Evolutionary conservation across 139 green algal genomes (phyloP).

Genomic region (Auxenochlorella pyrenoidosa): DNA sequence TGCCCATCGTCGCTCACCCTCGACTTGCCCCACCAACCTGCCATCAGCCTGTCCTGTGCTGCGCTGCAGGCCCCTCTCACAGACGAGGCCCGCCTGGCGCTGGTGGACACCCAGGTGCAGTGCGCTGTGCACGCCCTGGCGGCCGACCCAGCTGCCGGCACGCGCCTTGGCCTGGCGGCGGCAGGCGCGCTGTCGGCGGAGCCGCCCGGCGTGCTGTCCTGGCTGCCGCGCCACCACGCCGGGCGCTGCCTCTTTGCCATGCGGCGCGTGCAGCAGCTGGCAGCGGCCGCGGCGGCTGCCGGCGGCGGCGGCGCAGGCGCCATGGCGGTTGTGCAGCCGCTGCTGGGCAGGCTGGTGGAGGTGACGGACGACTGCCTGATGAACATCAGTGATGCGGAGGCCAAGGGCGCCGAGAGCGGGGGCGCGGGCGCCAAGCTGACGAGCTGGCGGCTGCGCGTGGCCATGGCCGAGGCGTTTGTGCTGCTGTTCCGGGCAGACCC

Average conservation of each 20-base stretch:
- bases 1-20: no score
- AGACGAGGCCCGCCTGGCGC: slow-evolving; percentile 21
- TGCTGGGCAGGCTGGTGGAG: slow-evolving; percentile 4
- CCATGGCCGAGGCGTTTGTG: not conserved
- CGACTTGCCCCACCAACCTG: no score
- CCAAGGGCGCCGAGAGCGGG: not conserved
- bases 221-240: slow-evolving; percentile 15
- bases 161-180: not conserved
- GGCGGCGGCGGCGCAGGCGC: not conserved
- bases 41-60: no score
- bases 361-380: slow-evolving; percentile 21
- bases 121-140: slow-evolving; percentile 12
- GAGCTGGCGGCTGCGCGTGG: slow-evolving; percentile 23
- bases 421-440: slow-evolving; percentile 9
- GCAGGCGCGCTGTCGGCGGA: not conserved
- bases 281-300: not conserved
- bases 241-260: slow-evolving; percentile 22
- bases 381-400: slow-evolving; percentile 2
- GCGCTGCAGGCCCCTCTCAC: slow-evolving; percentile 11
- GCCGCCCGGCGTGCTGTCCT: not conserved
- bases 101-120: slow-evolving; percentile 23
- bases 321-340: not conserved
- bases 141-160: not conserved
- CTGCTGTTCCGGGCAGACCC: not conserved
- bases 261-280: slow-evolving; percentile 7